These are phyloP conservation scores for Monosporascus sp. DNA, from an alignment of 2,329 filamentous ascomycete genomes.

Conservation along the genomic window DNA sequence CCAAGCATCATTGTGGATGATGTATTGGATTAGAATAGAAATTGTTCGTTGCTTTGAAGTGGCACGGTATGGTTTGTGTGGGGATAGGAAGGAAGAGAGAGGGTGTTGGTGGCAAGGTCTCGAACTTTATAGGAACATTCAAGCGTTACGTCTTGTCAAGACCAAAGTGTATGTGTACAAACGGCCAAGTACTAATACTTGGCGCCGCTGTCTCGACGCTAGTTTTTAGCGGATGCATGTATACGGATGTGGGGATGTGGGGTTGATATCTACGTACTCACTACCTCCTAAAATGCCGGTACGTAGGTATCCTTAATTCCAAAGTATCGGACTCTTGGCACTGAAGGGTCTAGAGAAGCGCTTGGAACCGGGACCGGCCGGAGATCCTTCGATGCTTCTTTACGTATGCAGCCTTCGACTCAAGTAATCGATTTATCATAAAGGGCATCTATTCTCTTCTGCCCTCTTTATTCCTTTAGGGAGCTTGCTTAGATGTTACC, in stretches of 20 bases:
- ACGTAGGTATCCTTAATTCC: not conserved
- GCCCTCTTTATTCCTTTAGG: not conserved
- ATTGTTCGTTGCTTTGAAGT: not conserved
- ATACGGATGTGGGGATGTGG: no score
- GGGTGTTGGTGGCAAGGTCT: no score
- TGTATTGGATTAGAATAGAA: not conserved
- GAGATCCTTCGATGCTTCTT: constrained; percentile 2
- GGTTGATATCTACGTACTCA: no score
- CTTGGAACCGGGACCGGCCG: constrained; percentile 11
- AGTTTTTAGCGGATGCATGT: no score
- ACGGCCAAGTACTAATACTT: no score
- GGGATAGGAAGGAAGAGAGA: no score
- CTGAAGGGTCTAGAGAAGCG: not conserved
- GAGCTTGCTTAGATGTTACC: not conserved
- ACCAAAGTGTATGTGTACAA: no score
- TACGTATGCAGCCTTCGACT: no score
- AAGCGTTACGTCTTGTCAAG: no score
- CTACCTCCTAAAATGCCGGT: no score
- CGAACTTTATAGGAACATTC: no score
- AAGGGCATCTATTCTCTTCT: not conserved
- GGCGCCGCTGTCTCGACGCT: no score
- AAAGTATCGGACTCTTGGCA: not conserved
- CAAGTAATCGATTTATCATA: not conserved
- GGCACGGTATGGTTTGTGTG: not conserved
- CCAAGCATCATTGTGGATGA: constrained; percentile 25